Conservation (phyloP, 495 filamentous ascomycete genomes). For the Neurospora sp. region DNA sequence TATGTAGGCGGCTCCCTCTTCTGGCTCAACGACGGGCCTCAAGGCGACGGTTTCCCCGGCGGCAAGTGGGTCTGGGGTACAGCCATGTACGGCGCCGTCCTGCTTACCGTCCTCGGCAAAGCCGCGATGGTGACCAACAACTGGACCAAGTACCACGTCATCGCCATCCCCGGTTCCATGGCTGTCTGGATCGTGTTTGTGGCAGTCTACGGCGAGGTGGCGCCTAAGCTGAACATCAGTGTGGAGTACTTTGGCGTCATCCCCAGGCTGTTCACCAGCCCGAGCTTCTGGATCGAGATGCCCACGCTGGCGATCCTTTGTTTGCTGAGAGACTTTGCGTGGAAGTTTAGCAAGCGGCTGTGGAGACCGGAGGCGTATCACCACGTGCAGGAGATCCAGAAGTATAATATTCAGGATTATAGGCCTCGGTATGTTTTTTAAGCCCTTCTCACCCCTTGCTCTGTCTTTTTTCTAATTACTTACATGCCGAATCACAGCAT, state of each 20-base stretch:
- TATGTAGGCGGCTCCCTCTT: conserved; percentile 78
- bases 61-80: conserved; percentile 99
- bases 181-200: conserved; percentile 85
- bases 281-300: conserved; percentile 83
- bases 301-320: conserved; percentile 72
- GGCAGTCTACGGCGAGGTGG: conserved; percentile 81
- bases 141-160: conserved; percentile 97
- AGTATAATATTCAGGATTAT: conserved; percentile 99
- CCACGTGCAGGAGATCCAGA: conserved; percentile 99
- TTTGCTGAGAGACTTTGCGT: conserved; percentile 78
- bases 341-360: conserved; percentile 86
- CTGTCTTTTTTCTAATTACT: neutral
- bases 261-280: conserved; percentile 65
- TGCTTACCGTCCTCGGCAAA: conserved; percentile 90
- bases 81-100: conserved; percentile 78
- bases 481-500: conserved; percentile 46
- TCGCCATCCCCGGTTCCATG: conserved; percentile 92
- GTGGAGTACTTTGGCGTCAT: conserved; percentile 79
- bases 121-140: conserved; percentile 90
- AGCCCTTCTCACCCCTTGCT: neutral
- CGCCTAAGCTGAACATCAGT: conserved; percentile 74
- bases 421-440: conserved; percentile 56
- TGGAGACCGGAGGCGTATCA: conserved; percentile 94
- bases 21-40: conserved; percentile 65
- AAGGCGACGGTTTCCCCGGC: conserved; percentile 62